phyloP scores from a whole-genome alignment of 805 yeast genomes.

The Zygoascus bituminiphila region DNA sequence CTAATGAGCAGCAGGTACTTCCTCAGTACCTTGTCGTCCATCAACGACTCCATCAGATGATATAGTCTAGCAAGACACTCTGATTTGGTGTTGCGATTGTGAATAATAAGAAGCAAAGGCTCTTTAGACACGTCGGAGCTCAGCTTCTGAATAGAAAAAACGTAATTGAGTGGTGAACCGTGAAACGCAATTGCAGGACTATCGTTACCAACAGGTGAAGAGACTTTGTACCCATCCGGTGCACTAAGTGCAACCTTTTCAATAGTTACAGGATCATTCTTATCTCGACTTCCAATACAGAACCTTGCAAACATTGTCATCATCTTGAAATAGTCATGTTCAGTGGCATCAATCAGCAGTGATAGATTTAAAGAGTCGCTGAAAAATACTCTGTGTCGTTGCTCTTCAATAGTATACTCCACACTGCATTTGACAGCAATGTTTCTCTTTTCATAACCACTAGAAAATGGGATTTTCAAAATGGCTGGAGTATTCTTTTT shows the following conservation, averaged over 20 bases:
- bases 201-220: conserved; percentile 23
- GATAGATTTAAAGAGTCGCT: conserved; percentile 39
- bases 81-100: background rate
- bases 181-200: conserved; percentile 42
- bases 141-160: conserved; percentile 40
- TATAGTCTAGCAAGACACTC: background rate
- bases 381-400: conserved; percentile 16
- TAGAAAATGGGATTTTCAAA: conserved; percentile 22
- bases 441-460: conserved; percentile 20
- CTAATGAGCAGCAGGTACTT: conserved; percentile 1
- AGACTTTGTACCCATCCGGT: conserved; percentile 24
- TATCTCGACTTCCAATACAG: conserved; percentile 52
- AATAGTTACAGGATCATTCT: conserved; percentile 46
- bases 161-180: conserved; percentile 61
- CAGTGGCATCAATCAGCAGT: conserved; percentile 62
- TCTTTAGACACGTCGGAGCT: background rate
- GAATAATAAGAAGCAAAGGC: background rate
- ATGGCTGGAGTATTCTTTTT: background rate
- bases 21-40: background rate
- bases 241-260: conserved; percentile 35
- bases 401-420: conserved; percentile 20
- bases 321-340: conserved; percentile 65
- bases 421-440: conserved; percentile 21
- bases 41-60: background rate
- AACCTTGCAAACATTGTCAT: conserved; percentile 55